Base-by-base conservation (phyloP, 352 stramenopile genomes). In the Phytophthora citrophthora region DNA sequence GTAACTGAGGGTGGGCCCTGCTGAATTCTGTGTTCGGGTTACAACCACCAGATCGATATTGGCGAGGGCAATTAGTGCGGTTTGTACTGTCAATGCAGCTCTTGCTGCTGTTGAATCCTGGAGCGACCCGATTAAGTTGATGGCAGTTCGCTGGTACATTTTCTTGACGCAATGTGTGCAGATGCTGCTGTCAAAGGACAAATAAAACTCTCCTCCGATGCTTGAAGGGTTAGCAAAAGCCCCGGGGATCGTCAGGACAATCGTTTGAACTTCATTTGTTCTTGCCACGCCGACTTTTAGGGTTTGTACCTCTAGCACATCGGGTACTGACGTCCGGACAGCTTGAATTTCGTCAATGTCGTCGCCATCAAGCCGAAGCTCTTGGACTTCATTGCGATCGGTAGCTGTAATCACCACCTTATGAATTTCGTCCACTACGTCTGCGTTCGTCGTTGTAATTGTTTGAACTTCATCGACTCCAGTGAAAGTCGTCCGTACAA, bases 291-390 rank as follows among this genome's bases (percentile, higher is more conserved):
- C 92, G 12, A 98, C 77, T 59, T 81, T 66, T 12, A 98, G 79
- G 2, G 69, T 82, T 61, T 99, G 96, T 0, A 97, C 83, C 62
- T 98, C 96, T 57, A 98, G 96, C 0, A 97, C 83, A 67, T 98
- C 96, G 20, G 88, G 66, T 34, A 86, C 79, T 8, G 86, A 84
- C 23, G 94, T 90, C 18, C 86, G 84, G 15, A 99, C 72, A 0
- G 92, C 81, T 64, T 98, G 93, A 41, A 98, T 92, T 60, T 98
- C 94, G 52, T 98, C 91, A 13, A 97, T 50, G 67, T 98, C 89
- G 52, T 94, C 84, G 1, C 77, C 91, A 68, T 90, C 70, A 13
- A 98, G 54, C 1, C 69, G 58, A 5, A 98, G 57, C 18, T 90
- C 80, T 63, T 98, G 91, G 5, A 98, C 83, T 84, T 99, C 95